Evolutionary conservation across 306 rosid genomes (phyloP).

Genomic region (Acacia crassicarpa): DNA sequence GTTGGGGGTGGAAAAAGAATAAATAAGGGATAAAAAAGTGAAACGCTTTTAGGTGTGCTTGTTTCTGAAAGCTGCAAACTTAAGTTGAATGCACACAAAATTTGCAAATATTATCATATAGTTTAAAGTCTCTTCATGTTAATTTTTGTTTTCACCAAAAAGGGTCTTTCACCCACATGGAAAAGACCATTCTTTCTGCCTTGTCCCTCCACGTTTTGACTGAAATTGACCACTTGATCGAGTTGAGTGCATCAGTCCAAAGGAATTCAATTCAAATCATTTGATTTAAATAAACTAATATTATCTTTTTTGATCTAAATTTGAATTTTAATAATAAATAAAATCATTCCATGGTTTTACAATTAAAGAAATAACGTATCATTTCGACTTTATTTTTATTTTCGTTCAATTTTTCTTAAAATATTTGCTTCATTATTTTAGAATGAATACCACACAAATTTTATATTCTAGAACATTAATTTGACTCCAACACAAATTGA

Average conservation of each 20-base stretch:
- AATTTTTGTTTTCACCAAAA: not conserved
- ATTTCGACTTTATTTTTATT: not conserved
- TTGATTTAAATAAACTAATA: not conserved
- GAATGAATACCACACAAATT: not conserved
- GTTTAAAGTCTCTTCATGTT: conserved; percentile 33
- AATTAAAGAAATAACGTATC: not conserved
- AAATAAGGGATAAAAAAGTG: conserved; percentile 40
- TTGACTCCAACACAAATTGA: not conserved
- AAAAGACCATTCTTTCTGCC: not conserved
- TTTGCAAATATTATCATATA: conserved; percentile 35
- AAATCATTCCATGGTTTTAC: not conserved
- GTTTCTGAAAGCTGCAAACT: conserved; percentile 44
- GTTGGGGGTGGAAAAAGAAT: conserved; percentile 23
- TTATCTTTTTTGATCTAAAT: not conserved
- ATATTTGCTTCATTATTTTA: not conserved
- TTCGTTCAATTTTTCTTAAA: not conserved
- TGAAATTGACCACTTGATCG: conserved; percentile 12
- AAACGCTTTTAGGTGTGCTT: conserved; percentile 36
- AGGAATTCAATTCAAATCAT: not conserved
- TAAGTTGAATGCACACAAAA: conserved; percentile 24
- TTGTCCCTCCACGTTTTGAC: not conserved
- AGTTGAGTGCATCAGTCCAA: conserved; percentile 29
- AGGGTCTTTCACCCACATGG: not conserved
- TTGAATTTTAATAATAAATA: not conserved
- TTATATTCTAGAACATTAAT: not conserved